These are phyloP conservation scores for Takakia lepidozioides DNA, from an alignment of 225 moss, liverwort and hornwort species.

Conservation along the genomic window DNA sequence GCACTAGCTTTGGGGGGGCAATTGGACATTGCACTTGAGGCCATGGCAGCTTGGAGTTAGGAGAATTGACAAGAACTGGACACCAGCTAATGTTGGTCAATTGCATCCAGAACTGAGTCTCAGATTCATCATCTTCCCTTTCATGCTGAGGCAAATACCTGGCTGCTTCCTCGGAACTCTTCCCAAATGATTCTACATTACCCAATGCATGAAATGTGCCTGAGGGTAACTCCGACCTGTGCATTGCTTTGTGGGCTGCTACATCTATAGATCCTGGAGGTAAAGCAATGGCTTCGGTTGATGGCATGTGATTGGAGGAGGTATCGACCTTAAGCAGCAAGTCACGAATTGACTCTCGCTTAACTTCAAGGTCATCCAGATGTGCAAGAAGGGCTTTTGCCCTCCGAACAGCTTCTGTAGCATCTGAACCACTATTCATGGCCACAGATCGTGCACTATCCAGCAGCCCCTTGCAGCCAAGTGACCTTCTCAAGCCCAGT, in stretches of 20 bases:
- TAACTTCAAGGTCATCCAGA: conserved; percentile 51
- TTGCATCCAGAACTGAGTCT: conserved; percentile 59
- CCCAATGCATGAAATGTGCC: background rate
- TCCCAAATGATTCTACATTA: background rate
- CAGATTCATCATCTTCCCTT: conserved; percentile 29
- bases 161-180: too few species aligned
- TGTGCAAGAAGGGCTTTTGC: conserved; percentile 64
- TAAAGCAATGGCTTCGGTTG: background rate
- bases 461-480: conserved; percentile 53
- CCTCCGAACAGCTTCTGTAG: conserved; percentile 55
- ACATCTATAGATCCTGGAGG: background rate
- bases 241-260: background rate
- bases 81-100: conserved; percentile 79
- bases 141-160: conserved; percentile 13
- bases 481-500: conserved; percentile 61
- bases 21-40: conserved; percentile 44
- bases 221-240: background rate
- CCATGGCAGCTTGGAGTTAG: conserved; percentile 60
- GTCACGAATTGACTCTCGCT: conserved; percentile 10
- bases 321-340: conserved; percentile 2
- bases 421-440: conserved; percentile 58
- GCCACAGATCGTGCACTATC: conserved; percentile 84
- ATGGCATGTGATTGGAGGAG: conserved; percentile 11
- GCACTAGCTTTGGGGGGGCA: conserved; percentile 62
- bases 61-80: conserved; percentile 47